Base-by-base conservation (phyloP, 2,329 filamentous ascomycete genomes). In the Monilinia aucupariae region DNA sequence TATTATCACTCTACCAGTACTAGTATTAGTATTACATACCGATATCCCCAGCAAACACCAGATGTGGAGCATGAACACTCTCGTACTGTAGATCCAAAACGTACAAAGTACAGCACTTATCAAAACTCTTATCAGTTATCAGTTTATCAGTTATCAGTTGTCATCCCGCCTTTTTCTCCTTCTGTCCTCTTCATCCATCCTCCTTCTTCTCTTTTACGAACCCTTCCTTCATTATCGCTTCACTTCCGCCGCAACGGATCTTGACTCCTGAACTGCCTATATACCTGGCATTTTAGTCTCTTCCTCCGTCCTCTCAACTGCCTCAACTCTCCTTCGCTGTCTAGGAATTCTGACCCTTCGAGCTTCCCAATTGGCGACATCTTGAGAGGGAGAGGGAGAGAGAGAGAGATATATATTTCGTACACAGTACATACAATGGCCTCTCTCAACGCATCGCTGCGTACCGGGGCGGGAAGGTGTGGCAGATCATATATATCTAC, bases 381-480 rank as follows among this genome's bases (percentile, higher is more conserved):
- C 20, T 45, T 13, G 20, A 4, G 27, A 30, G 27, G 27, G 27
- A 30, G 27, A n/a, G n/a, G n/a, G n/a, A n/a, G n/a, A n/a, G n/a
- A n/a, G 20, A 4, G 27, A 30, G 27, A 6, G 27, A 30, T 3
- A 30, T 30, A 30, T 30, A 30, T 30, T 30, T 30, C 27, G 17
- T 20, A 43, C 15, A 41, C 10, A 17, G 17, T 17, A 43, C 7
- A 43, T 15, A 43, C 32, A 39, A 62, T 62, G 61, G 45, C 61
- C 13, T 22, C 53, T 25, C 15, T 62, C 30, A 43, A 59, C n/a
- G 53, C 61, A 13, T 59, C 61, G 25, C 50, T 50, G 43, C 30
- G 41, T 22, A 20, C 25, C 20, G 49, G 48, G n/a, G 49, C 59
- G 13, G 41, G 49, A 20, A 61, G 59, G 37, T 61, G 59, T 37